Conservation (phyloP, 1,139 yeast species). For the Geotrichum aggregatum region DNA sequence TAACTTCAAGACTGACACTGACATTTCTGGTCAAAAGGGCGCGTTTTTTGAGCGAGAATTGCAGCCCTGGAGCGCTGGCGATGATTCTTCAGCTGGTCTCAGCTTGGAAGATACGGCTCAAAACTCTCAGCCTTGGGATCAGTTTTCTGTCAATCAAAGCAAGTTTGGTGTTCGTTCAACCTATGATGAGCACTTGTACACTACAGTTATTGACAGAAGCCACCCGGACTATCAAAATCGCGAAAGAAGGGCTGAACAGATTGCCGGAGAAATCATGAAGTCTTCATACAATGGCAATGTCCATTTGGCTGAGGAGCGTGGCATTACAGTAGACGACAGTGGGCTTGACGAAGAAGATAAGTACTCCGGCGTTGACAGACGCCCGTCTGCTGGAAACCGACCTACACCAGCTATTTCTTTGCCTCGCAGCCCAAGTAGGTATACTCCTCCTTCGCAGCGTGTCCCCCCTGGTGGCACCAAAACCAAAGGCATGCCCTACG, state of each 20-base stretch:
- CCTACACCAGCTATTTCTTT: conserved; percentile 10
- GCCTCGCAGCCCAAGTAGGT: conserved; percentile 44
- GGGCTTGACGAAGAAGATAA: conserved; percentile 94
- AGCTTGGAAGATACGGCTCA: conserved; percentile 40
- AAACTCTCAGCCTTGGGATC: conserved; percentile 61
- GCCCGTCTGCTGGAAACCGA: conserved; percentile 8
- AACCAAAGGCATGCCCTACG: conserved; percentile 38
- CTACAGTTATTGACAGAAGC: conserved; percentile 71
- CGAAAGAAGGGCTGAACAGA: conserved; percentile 63
- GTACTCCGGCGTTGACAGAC: conserved; percentile 73
- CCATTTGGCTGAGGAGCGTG: conserved; percentile 91
- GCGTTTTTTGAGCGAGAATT: conserved; percentile 62
- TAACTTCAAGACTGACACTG: conserved; percentile 75
- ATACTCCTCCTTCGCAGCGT: conserved; percentile 61
- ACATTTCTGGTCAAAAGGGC: conserved; percentile 52
- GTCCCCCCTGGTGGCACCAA: conserved; percentile 52
- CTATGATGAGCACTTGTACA: conserved; percentile 84
- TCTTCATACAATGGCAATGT: conserved; percentile 60
- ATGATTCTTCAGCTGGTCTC: conserved; percentile 41
- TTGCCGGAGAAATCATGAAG: conserved; percentile 79
- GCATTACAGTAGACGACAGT: conserved; percentile 67
- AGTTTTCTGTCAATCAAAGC: conserved; percentile 81
- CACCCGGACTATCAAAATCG: conserved; percentile 71
- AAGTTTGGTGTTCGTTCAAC: conserved; percentile 86
- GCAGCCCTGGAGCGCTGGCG: conserved; percentile 86